Base-by-base conservation (phyloP, 352 stramenopile species). In the Pythium pyrilobum region DNA sequence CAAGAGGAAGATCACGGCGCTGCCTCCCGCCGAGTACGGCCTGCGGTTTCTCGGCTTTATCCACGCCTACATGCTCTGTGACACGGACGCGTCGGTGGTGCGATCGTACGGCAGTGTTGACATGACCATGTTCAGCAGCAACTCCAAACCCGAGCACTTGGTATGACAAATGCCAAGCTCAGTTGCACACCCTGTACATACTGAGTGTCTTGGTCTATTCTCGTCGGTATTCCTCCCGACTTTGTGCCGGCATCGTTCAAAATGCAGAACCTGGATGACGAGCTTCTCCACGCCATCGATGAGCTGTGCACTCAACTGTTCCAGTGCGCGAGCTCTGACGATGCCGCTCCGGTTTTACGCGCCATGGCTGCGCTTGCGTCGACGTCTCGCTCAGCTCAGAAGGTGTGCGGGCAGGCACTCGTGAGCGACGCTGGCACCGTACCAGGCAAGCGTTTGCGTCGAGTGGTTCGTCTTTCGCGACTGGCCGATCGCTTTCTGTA, bases 11-110 rank as follows among this genome's bases (percentile, higher is more conserved):
- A 89, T 94, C 46, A 94, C 83, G 21, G 83, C 83, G 18, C 66
- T 94, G 27, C 83, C 83, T 18, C 83, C 83, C 1, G 78, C 83
- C 5, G 83, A 94, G 63, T 94, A 94, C 44, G 83, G 81, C 8
- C 68, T 94, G 48, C 81, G 83, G 21, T 94, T 94, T 69, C 66
- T 94, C 21, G 85, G 77, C 28, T 94, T 94, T 24, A 88, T 94
- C 37, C 83, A 94, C 55, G 74, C 85, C 48, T 84, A 94, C 63
- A 55, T 94, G 52, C 65, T 94, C 24, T 78, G 77, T 52, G 80
- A 86, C 43, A 65, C 70, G 13, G 66, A 87, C 29, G 63, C 61
- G 40, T 71, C 74, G 3, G 74, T 75, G 28, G 69, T 80, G 38
- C 77, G 77, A 39, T 90, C 80, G 23, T 90, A 90, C 44, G 80